phyloP scores from a whole-genome alignment of 345 rosid genomes.

The Salix purpurea region DNA sequence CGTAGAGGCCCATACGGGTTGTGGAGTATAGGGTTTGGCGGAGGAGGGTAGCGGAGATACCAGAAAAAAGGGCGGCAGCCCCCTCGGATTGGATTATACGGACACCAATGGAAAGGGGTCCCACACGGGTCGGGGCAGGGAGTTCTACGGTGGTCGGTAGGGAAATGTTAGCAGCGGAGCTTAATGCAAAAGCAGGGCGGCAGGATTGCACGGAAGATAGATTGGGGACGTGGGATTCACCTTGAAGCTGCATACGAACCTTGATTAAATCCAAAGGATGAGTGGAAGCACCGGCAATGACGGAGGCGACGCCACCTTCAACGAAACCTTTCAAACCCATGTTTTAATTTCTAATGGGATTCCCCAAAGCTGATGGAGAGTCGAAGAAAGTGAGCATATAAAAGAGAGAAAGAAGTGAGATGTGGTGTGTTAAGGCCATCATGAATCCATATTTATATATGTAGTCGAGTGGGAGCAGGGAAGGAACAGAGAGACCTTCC shows the following conservation, averaged over 20 bases:
- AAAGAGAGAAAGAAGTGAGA: no score
- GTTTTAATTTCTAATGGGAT: background rate
- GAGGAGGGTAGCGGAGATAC: conserved; percentile 1
- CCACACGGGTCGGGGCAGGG: background rate
- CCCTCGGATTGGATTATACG: background rate
- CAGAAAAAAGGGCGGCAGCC: background rate
- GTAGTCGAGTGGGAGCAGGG: no score
- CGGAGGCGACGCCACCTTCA: conserved; percentile 9
- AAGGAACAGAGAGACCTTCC: no score
- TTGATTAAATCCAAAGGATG: conserved; percentile 10
- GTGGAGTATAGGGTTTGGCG: conserved; percentile 1
- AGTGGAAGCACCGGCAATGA: conserved; percentile 6
- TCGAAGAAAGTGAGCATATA: no score
- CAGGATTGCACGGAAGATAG: background rate
- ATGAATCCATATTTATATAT: no score
- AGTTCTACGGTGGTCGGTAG: background rate
- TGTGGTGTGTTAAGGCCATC: no score
- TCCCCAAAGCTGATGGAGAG: no score
- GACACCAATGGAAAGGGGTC: background rate
- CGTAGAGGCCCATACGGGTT: conserved; percentile 4
- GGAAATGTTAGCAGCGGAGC: background rate
- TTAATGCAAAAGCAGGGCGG: background rate
- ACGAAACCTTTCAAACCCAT: conserved; percentile 12
- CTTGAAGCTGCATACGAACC: conserved; percentile 7
- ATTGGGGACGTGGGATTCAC: background rate